Conservation (phyloP, 1,284 basidiomycete species). For the Cryptococcus sp. region DNA sequence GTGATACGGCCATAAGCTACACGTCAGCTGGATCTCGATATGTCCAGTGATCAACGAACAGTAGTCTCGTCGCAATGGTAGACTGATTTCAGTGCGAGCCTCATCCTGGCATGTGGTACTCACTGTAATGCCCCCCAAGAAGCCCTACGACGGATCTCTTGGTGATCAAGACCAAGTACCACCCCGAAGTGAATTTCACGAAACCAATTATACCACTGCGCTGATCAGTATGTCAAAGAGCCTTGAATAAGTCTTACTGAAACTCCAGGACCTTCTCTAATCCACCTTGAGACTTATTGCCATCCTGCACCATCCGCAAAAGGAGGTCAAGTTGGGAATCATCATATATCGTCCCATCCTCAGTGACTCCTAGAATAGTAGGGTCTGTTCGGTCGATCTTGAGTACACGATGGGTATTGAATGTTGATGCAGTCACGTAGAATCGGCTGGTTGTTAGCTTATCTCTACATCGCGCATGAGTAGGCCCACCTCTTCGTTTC, state of each 20-base stretch:
- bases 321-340: constrained; percentile 83
- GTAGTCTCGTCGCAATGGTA: constrained; percentile 95
- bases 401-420: constrained; percentile 70
- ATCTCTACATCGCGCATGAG: not conserved
- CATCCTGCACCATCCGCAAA: constrained; percentile 90
- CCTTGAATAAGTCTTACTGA: constrained; percentile 50
- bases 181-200: constrained; percentile 81
- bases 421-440: constrained; percentile 71
- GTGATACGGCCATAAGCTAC: constrained; percentile 42
- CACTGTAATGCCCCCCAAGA: constrained; percentile 84
- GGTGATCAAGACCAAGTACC: constrained; percentile 85
- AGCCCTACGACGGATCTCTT: constrained; percentile 89
- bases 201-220: constrained; percentile 59
- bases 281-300: constrained; percentile 82
- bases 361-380: constrained; percentile 67
- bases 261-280: constrained; percentile 76
- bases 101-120: constrained; percentile 9
- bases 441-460: constrained; percentile 55
- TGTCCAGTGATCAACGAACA: constrained; percentile 47
- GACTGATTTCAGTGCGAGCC: constrained; percentile 45
- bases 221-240: not conserved
- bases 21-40: not conserved
- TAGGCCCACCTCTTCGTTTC: constrained; percentile 65
- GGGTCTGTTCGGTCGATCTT: constrained; percentile 83
- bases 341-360: constrained; percentile 83